A percentile compares a stretch with the other conserved stretches of the same genome.
Conservation (phyloP, 2,329 filamentous ascomycete species). For the Arthroderma uncinatum region DNA sequence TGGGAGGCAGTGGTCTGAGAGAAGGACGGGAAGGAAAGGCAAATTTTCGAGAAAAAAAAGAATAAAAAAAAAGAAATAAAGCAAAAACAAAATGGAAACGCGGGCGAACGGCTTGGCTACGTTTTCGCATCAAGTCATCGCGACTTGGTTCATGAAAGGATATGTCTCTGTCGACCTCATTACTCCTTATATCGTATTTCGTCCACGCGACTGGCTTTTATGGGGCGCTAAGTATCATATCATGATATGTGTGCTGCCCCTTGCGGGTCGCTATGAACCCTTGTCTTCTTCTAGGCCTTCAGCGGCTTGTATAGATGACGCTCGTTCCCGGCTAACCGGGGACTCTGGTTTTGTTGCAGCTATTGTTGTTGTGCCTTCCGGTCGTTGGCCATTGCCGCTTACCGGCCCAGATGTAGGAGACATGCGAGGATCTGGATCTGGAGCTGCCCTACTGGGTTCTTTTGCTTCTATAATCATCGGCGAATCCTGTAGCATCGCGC, state of each 20-base stretch:
- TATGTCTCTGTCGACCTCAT: background rate
- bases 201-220: background rate
- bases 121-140: conserved; percentile 1
- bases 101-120: background rate
- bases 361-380: background rate
- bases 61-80: background rate
- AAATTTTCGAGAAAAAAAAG: background rate
- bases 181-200: conserved; percentile 3
- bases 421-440: conserved; percentile 9
- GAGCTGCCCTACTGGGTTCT: conserved; percentile 12
- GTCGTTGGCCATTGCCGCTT: conserved; percentile 9
- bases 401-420: conserved; percentile 10
- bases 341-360: background rate
- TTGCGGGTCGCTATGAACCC: background rate
- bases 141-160: background rate
- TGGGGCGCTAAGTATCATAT: background rate
- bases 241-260: background rate
- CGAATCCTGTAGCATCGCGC: conserved; percentile 2
- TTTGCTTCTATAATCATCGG: conserved; percentile 5
- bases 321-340: background rate
- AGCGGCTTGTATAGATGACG: background rate
- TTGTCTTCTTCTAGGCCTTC: background rate
- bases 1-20: background rate
- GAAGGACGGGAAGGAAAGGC: background rate
- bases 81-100: background rate